These are phyloP conservation scores for Periglandula ipomoeae DNA, from an alignment of 2,329 filamentous ascomycete species.

Conservation along the genomic window DNA sequence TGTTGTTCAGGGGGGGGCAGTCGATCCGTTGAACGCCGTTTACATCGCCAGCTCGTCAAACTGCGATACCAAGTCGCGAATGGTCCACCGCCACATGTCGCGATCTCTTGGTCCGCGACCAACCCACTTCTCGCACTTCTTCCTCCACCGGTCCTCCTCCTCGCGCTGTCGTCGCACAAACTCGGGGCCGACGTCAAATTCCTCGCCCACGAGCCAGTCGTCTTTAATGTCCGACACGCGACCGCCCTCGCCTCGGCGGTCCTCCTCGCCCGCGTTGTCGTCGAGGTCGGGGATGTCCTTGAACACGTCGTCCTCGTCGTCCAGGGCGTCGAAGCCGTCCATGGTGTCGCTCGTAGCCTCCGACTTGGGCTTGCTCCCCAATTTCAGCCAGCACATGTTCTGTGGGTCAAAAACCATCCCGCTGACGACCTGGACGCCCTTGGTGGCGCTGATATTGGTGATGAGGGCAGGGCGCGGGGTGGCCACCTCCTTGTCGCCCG, in stretches of 20 bases:
- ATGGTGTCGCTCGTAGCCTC: slow-evolving; percentile 45
- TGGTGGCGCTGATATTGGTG: slow-evolving; percentile 74
- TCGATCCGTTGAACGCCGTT: no score
- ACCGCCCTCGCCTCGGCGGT: slow-evolving; percentile 36
- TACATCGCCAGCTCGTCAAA: slow-evolving; percentile 24
- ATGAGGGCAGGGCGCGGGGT: slow-evolving; percentile 73
- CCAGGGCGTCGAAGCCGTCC: slow-evolving; percentile 59
- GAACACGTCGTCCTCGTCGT: slow-evolving; percentile 80
- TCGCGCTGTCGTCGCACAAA: slow-evolving; percentile 83
- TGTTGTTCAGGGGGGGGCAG: no score
- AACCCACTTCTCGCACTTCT: slow-evolving; percentile 82
- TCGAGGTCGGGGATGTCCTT: slow-evolving; percentile 90
- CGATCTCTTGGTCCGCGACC: slow-evolving; percentile 45
- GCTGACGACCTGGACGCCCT: slow-evolving; percentile 88
- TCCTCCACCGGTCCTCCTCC: slow-evolving; percentile 85
- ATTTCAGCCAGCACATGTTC: slow-evolving; percentile 95
- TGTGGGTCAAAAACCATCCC: slow-evolving; percentile 98
- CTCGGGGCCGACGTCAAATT: slow-evolving; percentile 94
- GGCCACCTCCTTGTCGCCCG: slow-evolving; percentile 46
- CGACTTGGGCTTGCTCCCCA: slow-evolving; percentile 42
- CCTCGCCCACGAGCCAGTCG: slow-evolving; percentile 83
- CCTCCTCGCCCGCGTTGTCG: slow-evolving; percentile 49
- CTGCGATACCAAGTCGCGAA: slow-evolving; percentile 47
- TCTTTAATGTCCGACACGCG: slow-evolving; percentile 57
- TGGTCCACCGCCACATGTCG: slow-evolving; percentile 70